Percentiles rank a stretch among this genome's conserved stretches.
These are phyloP conservation scores for Nicotiana undulata DNA, from an alignment of 257 asterid species.

Conservation along the genomic window DNA sequence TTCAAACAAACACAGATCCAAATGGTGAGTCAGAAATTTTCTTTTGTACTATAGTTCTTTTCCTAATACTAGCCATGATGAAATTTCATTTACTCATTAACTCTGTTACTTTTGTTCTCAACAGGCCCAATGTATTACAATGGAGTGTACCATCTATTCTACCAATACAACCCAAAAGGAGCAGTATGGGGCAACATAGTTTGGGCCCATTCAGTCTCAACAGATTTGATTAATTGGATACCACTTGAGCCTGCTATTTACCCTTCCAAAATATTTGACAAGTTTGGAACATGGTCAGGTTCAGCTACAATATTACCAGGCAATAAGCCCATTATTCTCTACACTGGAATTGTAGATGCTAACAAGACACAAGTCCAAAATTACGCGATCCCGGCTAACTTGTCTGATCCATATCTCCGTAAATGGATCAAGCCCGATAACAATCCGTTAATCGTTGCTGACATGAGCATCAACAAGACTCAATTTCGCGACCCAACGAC, in stretches of 20 bases:
- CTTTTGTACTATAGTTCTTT: no score
- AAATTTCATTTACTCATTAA: not conserved
- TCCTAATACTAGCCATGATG: not conserved
- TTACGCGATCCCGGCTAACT: constrained; percentile 61
- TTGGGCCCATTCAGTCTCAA: constrained; percentile 79
- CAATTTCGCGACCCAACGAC: constrained; percentile 82
- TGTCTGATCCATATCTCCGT: constrained; percentile 52
- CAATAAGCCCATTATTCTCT: constrained; percentile 55
- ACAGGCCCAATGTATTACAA: constrained; percentile 70
- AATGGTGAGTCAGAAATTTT: constrained; percentile 21
- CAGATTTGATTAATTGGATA: constrained; percentile 57
- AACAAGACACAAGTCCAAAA: constrained; percentile 61
- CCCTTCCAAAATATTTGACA: constrained; percentile 58
- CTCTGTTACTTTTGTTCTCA: not conserved
- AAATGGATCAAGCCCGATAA: constrained; percentile 62
- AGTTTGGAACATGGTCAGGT: constrained; percentile 80
- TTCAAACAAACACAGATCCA: constrained; percentile 24
- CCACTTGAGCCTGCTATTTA: constrained; percentile 36
- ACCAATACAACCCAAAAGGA: constrained; percentile 71
- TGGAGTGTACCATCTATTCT: constrained; percentile 66
- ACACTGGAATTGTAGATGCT: constrained; percentile 58
- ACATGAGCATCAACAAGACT: constrained; percentile 28
- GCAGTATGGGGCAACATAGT: constrained; percentile 72
- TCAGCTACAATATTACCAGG: constrained; percentile 69
- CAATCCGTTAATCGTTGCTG: constrained; percentile 54